Conservation (phyloP, 805 yeast genomes). For the Lachancea cidri region DNA sequence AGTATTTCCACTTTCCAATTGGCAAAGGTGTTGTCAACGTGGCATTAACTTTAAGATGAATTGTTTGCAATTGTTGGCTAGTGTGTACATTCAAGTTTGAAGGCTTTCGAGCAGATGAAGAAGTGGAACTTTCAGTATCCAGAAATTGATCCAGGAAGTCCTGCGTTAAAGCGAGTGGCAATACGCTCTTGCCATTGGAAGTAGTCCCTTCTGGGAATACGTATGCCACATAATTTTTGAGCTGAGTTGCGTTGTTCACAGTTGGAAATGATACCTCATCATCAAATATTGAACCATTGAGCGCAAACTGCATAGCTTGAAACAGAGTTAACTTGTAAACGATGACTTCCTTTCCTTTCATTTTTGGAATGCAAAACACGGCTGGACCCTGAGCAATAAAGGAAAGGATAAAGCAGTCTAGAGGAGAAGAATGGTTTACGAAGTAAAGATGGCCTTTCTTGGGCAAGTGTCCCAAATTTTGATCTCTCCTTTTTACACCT, state of each 20-base stretch:
- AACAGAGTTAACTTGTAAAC: constrained; percentile 14
- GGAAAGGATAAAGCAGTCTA: constrained; percentile 40
- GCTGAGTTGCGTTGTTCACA: neutral
- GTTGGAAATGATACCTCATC: constrained; percentile 2
- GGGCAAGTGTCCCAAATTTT: constrained; percentile 31
- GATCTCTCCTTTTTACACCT: constrained; percentile 38
- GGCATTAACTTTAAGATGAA: constrained; percentile 28
- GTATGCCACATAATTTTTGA: constrained; percentile 23
- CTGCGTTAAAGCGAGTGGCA: constrained; percentile 46
- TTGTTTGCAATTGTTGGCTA: constrained; percentile 17
- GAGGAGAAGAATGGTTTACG: constrained; percentile 44
- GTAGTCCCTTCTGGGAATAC: constrained; percentile 79
- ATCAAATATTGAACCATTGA: constrained; percentile 18
- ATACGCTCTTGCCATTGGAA: constrained; percentile 72
- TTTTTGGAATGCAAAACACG: constrained; percentile 9
- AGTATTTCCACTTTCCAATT: constrained; percentile 9
- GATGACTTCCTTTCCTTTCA: constrained; percentile 9
- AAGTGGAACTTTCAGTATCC: constrained; percentile 7
- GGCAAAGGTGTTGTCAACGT: constrained; percentile 33
- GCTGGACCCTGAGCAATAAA: constrained; percentile 23
- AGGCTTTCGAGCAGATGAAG: neutral
- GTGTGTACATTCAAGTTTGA: neutral
- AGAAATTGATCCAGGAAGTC: constrained; percentile 17
- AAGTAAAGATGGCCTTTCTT: constrained; percentile 37
- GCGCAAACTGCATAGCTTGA: constrained; percentile 19